Evolutionary conservation across 345 rosid genomes (phyloP).

Genomic region (Citrus australasica): DNA sequence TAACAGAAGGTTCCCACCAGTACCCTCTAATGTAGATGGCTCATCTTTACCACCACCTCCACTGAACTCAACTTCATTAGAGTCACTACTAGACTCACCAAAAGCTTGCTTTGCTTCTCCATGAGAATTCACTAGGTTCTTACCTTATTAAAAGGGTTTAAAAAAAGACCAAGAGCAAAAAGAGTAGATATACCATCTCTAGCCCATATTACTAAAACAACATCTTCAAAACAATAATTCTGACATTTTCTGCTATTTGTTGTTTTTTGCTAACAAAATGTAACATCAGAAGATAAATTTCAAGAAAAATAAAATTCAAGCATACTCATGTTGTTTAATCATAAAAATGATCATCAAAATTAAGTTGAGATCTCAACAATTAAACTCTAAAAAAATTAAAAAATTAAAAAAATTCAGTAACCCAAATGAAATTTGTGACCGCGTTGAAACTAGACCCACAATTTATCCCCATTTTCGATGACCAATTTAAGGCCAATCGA

Average conservation of each 20-base stretch:
- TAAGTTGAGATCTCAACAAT: slow-evolving; percentile 22
- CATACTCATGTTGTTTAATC: neutral
- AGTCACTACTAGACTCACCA: slow-evolving; percentile 38
- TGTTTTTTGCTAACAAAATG: neutral
- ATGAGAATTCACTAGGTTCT: slow-evolving; percentile 39
- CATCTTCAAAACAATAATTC: neutral
- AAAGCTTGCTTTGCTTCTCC: slow-evolving; percentile 54
- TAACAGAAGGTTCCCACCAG: slow-evolving; percentile 41
- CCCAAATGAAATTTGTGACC: slow-evolving; percentile 92
- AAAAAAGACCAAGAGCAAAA: no score
- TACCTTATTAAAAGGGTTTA: neutral
- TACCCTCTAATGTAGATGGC: slow-evolving; percentile 35
- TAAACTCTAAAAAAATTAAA: neutral
- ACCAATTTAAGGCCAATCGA: slow-evolving; percentile 93
- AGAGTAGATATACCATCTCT: no score
- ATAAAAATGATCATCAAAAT: neutral
- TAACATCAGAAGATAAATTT: neutral
- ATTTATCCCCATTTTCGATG: slow-evolving; percentile 67
- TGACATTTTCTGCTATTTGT: neutral
- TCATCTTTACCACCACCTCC: slow-evolving; percentile 60
- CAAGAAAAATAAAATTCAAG: neutral
- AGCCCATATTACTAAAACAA: neutral
- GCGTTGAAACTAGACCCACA: slow-evolving; percentile 95
- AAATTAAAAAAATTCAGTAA: slow-evolving; percentile 6
- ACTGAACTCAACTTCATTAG: slow-evolving; percentile 70